Conservation (phyloP, 1,139 yeast genomes). For the Sugiyamaella neomexicana region DNA sequence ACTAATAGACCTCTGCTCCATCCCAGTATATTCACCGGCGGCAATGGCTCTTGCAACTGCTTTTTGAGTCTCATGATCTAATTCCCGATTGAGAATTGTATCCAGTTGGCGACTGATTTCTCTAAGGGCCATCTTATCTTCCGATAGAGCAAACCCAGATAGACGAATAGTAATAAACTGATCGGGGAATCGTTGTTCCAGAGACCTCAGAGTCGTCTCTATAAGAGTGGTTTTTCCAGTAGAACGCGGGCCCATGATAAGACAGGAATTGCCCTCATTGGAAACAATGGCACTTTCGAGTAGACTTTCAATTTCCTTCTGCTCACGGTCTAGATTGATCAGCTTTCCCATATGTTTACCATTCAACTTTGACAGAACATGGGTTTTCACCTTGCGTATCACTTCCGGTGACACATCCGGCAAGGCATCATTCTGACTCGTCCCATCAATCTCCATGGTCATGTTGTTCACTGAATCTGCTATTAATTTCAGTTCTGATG, state of each 20-base stretch:
- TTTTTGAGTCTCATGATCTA: slow-evolving; percentile 7
- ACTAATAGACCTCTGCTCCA: slow-evolving; percentile 52
- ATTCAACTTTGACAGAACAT: slow-evolving; percentile 32
- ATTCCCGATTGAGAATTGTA: slow-evolving; percentile 16
- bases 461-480: too few species aligned
- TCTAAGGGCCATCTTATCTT: slow-evolving; percentile 76
- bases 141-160: slow-evolving; percentile 70
- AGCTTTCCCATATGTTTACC: slow-evolving; percentile 28
- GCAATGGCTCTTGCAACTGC: slow-evolving; percentile 17
- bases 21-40: slow-evolving; percentile 22
- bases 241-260: slow-evolving; percentile 78
- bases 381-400: slow-evolving; percentile 15
- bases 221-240: slow-evolving; percentile 73
- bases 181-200: slow-evolving; percentile 44
- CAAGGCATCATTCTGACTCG: too few species aligned
- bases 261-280: slow-evolving; percentile 77
- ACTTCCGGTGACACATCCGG: too few species aligned
- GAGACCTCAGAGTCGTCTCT: slow-evolving; percentile 54
- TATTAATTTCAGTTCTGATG: too few species aligned
- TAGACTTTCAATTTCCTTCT: slow-evolving; percentile 52
- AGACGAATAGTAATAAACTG: slow-evolving; percentile 62
- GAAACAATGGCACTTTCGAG: slow-evolving; percentile 65
- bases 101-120: slow-evolving; percentile 87
- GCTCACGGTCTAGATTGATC: slow-evolving; percentile 37
- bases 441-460: too few species aligned